A percentile compares a stretch with the other conserved stretches of the same genome.
Evolutionary conservation across 225 moss, liverwort and hornwort species (phyloP).

Genomic region (Lunularia cruciata): DNA sequence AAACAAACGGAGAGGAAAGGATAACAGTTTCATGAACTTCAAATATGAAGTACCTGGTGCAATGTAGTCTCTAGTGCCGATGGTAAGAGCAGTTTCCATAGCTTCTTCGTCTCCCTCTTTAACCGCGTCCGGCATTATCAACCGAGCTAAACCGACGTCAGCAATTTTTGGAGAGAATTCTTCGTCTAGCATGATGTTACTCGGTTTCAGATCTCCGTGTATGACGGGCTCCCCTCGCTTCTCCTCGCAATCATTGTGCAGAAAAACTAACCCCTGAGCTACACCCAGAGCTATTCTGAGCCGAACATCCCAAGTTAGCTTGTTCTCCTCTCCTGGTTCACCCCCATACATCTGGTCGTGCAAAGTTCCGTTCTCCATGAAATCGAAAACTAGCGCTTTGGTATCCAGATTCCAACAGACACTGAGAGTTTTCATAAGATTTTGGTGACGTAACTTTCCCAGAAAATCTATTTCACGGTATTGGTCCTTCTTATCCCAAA

Average conservation of each 20-base stretch:
- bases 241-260: constrained; percentile 30
- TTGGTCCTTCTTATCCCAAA: constrained; percentile 25
- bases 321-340: background rate
- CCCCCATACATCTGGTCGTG: constrained; percentile 10
- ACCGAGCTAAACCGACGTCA: constrained; percentile 24
- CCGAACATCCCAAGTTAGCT: constrained; percentile 31
- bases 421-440: constrained; percentile 31
- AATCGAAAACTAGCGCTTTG: constrained; percentile 33
- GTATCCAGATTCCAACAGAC: constrained; percentile 26
- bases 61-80: constrained; percentile 26
- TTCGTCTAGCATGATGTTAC: constrained; percentile 29
- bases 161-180: constrained; percentile 30
- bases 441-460: constrained; percentile 24
- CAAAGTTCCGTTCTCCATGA: constrained; percentile 34
- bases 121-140: constrained; percentile 4
- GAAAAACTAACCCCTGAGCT: constrained; percentile 29
- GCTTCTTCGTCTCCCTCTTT: constrained; percentile 5
- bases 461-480: constrained; percentile 29
- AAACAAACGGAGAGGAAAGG: no score
- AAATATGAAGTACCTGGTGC: constrained; percentile 26
- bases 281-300: constrained; percentile 34
- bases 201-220: constrained; percentile 37
- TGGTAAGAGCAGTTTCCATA: constrained; percentile 3
- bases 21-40: background rate
- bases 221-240: constrained; percentile 24